A percentile compares a stretch with the other conserved stretches of the same genome.
phyloP scores from a whole-genome alignment of 202 grass and related monocot species.

The Carex sylvatica region DNA sequence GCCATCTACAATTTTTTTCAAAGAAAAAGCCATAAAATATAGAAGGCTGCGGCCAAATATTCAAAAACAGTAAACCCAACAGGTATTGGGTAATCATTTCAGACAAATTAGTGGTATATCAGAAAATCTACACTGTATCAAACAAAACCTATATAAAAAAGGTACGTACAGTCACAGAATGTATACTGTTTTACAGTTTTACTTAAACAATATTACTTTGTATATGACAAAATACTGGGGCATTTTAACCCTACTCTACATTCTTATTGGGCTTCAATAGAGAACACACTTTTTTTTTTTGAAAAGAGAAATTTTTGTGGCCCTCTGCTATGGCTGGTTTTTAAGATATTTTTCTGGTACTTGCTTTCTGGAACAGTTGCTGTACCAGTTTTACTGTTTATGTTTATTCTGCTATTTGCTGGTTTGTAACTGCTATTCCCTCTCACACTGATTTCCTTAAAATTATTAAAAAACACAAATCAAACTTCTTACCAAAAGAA shows the following conservation, averaged over 20 bases:
- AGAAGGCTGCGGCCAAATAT: neutral
- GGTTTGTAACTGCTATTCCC: neutral
- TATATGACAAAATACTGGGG: no score
- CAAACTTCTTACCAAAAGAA: neutral
- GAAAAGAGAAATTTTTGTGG: no score
- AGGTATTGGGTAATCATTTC: neutral
- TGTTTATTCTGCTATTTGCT: no score
- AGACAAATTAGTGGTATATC: neutral
- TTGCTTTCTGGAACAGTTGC: no score
- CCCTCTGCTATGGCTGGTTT: no score
- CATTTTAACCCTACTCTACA: no score
- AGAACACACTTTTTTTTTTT: no score
- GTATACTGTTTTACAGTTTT: neutral
- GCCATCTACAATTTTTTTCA: constrained; percentile 55
- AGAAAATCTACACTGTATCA: neutral
- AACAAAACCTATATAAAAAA: neutral
- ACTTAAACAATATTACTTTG: neutral
- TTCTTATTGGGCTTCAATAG: no score
- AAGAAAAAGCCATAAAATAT: neutral
- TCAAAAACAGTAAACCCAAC: neutral
- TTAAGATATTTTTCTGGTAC: no score
- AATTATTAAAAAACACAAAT: neutral
- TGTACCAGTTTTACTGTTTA: no score
- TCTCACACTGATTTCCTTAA: neutral
- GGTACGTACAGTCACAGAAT: neutral